phyloP scores from a whole-genome alignment of 2,329 filamentous ascomycete species.

The Xenoacremonium recifei region DNA sequence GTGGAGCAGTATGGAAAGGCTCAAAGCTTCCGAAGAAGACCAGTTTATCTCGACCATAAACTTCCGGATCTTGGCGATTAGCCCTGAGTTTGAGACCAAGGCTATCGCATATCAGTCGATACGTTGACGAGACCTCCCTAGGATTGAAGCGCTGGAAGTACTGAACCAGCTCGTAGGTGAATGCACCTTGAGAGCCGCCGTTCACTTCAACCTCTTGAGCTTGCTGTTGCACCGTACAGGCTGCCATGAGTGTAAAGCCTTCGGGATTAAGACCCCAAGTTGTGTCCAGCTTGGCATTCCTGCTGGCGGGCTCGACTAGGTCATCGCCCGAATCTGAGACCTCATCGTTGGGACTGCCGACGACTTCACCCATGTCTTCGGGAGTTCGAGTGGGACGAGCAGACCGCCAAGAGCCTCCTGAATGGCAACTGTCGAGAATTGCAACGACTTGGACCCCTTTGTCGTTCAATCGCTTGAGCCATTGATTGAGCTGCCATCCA shows the following conservation, averaged over 20 bases:
- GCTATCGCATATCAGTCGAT: background rate
- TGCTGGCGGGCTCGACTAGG: background rate
- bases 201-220: conserved; percentile 3
- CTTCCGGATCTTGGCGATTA: background rate
- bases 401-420: conserved; percentile 7
- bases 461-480: conserved; percentile 5
- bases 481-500: conserved; percentile 9
- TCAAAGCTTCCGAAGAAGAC: background rate
- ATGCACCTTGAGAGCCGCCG: conserved; percentile 3
- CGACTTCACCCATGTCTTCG: background rate
- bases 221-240: conserved; percentile 3
- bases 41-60: background rate
- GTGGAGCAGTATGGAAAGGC: background rate
- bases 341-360: background rate
- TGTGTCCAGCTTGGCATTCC: conserved; percentile 1
- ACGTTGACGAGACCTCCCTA: background rate
- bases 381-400: conserved; percentile 1
- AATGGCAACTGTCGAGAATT: conserved; percentile 10
- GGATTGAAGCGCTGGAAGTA: background rate
- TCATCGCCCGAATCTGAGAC: background rate
- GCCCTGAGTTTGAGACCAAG: background rate
- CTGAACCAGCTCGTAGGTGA: conserved; percentile 4
- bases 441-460: conserved; percentile 7
- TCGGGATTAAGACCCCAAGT: conserved; percentile 7
- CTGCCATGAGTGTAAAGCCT: conserved; percentile 9